Base-by-base conservation (phyloP, 345 rosid genomes). In the Trapa bicornis region DNA sequence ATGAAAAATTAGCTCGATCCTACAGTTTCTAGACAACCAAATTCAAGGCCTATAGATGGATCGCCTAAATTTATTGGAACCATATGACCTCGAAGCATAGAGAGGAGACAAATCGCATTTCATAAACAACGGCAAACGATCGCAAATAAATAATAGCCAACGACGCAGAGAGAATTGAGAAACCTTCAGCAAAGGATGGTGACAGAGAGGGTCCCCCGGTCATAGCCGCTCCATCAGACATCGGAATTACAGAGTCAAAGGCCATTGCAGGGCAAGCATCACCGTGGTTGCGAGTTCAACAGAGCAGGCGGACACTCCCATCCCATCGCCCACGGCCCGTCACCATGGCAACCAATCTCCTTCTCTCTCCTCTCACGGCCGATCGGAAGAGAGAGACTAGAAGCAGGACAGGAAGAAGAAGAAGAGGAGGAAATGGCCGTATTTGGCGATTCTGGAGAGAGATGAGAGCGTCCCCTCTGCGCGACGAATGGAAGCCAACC, bases 241-340 rank as follows among this genome's bases (percentile, higher is more conserved):
- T 88, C 67, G 90, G 85, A 80, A 83, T 85, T 81, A 88, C 87
- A 67, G 86, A 80, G 72, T 83, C 88, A 71, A 85, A 84, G 63
- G 85, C 88, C 94, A 92, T 92, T 67, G 76, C 65, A 42, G 52
- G 67, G 47, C 13, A 37, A 38, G 67, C 50, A 22, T 41, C 67
- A n/a, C 3, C 43, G 43, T 41, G 43, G 43, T 4, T 41, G 43
- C 43, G 43, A 41, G 43, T 8, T 41, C 50, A 9, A 3, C 37
- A 47, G 37, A 22, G 37, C 47, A 11, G 36, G 11, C 11, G 36
- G 67, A 42, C 29, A 38, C 15, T 47, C 67, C 67, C 67, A 65
- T 65, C 43, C 3, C 45, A 3, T 33, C 47, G 29, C 32, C 47
- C 66, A 22, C 32, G 16, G 29, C 6, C 15, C 50, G 67, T n/a